phyloP scores from a whole-genome alignment of 2,329 filamentous ascomycete species.

The Cordyceps cateniannulata region DNA sequence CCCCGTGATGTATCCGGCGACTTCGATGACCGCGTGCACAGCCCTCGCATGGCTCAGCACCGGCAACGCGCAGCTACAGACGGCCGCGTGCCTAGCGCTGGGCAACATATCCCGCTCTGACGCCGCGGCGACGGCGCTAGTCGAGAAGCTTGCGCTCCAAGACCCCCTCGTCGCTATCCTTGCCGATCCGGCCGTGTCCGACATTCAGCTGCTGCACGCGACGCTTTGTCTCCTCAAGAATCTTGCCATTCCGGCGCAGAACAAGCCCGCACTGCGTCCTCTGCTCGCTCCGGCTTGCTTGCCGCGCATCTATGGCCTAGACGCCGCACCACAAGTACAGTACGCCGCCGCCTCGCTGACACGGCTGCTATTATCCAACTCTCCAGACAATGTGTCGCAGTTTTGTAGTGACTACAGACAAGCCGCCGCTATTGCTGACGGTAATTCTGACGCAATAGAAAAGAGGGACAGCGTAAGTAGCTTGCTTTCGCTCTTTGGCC shows the following conservation, averaged over 20 bases:
- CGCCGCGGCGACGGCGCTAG: constrained; percentile 42
- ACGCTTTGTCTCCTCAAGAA: constrained; percentile 58
- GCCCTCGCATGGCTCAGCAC: constrained; percentile 42
- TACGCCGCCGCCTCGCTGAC: constrained; percentile 53
- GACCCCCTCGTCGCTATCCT: constrained; percentile 41
- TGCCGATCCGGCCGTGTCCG: constrained; percentile 30
- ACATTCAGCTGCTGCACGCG: constrained; percentile 50
- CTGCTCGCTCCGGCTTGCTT: constrained; percentile 41
- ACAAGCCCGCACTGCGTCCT: constrained; percentile 45
- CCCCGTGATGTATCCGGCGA: constrained; percentile 33
- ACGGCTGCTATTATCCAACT: constrained; percentile 49
- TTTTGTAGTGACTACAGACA: constrained; percentile 29
- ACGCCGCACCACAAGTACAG: constrained; percentile 48
- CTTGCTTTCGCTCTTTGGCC: constrained; percentile 31
- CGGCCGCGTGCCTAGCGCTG: constrained; percentile 53
- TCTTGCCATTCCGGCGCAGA: constrained; percentile 50
- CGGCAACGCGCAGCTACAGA: constrained; percentile 37
- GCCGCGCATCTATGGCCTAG: constrained; percentile 48
- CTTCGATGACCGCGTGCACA: constrained; percentile 33
- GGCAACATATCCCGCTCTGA: constrained; percentile 58
- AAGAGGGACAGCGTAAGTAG: constrained; percentile 29
- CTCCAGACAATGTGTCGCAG: constrained; percentile 42
- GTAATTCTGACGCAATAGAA: neutral
- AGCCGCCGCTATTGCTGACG: neutral
- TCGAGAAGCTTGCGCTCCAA: constrained; percentile 35